Evolutionary conservation across 176 grass and related monocot genomes (phyloP).

Genomic region (Phoenix dactylifera): DNA sequence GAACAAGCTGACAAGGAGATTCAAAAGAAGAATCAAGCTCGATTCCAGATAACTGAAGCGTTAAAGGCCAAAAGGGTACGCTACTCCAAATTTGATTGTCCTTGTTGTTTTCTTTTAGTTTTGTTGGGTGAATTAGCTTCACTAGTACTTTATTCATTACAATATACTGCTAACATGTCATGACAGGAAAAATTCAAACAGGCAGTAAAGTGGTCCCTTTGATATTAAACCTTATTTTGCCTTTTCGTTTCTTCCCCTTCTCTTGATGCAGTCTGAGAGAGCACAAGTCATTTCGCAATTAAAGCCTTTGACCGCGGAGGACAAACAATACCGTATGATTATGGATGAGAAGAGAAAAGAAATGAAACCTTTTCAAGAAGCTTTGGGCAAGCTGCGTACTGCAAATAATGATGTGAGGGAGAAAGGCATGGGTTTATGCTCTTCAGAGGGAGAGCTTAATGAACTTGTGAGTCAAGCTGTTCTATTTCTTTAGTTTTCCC

Average conservation of each 20-base stretch:
- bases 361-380: conserved; percentile 66
- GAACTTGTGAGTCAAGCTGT: conserved; percentile 35
- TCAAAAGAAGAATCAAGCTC: conserved; percentile 63
- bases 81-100: neutral
- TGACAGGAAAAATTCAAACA: no score
- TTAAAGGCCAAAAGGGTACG: conserved; percentile 78
- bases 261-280: conserved; percentile 47
- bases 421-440: conserved; percentile 75
- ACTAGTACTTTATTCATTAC: no score
- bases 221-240: no score
- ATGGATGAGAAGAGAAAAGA: conserved; percentile 69
- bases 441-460: conserved; percentile 87
- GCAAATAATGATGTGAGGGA: conserved; percentile 72
- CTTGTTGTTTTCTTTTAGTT: no score
- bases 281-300: conserved; percentile 45
- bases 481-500: neutral
- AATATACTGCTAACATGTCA: no score
- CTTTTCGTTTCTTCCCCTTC: conserved; percentile 1
- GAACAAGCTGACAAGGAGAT: conserved; percentile 79
- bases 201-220: no score
- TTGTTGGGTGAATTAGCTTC: no score
- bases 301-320: conserved; percentile 59
- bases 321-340: conserved; percentile 54
- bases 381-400: conserved; percentile 69
- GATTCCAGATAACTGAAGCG: conserved; percentile 39